Conservation (phyloP, 1,284 basidiomycete species). For the Ustilago xerochloae region DNA sequence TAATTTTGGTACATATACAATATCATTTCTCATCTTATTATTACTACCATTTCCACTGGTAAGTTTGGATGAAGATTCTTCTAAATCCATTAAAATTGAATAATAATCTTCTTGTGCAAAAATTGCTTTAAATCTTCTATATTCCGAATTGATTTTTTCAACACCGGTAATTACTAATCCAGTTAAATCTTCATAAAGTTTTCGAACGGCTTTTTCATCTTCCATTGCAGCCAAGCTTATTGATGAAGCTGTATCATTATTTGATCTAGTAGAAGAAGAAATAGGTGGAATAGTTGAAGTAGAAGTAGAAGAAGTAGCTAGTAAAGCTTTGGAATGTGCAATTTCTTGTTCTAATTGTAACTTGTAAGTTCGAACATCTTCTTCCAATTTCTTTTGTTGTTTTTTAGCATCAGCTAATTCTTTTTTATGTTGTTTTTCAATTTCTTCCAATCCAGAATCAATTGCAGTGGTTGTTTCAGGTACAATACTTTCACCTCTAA, state of each 20-base stretch:
- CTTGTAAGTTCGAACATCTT: conserved; percentile 42
- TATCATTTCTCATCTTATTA: conserved; percentile 45
- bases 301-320: conserved; percentile 11
- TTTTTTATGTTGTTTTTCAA: conserved; percentile 32
- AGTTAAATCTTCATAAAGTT: conserved; percentile 66
- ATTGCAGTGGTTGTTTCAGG: conserved; percentile 22
- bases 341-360: conserved; percentile 50
- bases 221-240: conserved; percentile 28
- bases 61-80: conserved; percentile 44
- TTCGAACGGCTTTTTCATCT: conserved; percentile 60
- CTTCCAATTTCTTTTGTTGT: conserved; percentile 28
- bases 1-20: conserved; percentile 62
- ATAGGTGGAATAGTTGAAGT: conserved; percentile 2
- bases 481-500: conserved; percentile 32
- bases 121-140: conserved; percentile 51
- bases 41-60: conserved; percentile 1
- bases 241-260: conserved; percentile 1
- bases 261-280: background rate
- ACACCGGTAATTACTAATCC: conserved; percentile 60
- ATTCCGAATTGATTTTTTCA: conserved; percentile 31
- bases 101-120: conserved; percentile 62
- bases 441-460: conserved; percentile 21
- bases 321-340: conserved; percentile 33
- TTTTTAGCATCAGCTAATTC: conserved; percentile 30
- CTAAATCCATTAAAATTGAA: conserved; percentile 59